Conservation (phyloP, 192 early-diverging fungal genomes). For the Coemansia sp. region DNA sequence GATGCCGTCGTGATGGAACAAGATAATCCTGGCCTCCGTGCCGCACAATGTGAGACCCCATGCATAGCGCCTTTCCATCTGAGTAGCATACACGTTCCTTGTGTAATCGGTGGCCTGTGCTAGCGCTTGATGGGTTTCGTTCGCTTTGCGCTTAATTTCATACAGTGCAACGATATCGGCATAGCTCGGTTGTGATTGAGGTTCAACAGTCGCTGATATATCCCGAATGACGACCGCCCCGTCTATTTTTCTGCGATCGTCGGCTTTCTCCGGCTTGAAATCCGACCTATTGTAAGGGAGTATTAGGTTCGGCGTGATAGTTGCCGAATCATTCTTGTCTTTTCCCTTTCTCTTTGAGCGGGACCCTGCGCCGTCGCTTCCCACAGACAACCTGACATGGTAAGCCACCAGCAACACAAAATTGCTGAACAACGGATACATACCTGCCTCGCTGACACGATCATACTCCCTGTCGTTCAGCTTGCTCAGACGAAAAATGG, state of each 20-base stretch:
- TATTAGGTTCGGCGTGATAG: background rate
- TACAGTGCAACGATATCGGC: background rate
- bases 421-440: background rate
- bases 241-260: background rate
- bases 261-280: constrained; percentile 1
- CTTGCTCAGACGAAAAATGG: background rate
- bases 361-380: too few relatives aligned
- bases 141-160: background rate
- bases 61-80: constrained; percentile 14
- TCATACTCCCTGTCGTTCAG: background rate
- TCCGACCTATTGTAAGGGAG: background rate
- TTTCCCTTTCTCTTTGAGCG: too few relatives aligned
- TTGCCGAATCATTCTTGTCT: too few relatives aligned
- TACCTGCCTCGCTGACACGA: background rate
- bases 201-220: background rate
- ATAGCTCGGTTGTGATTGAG: background rate
- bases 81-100: background rate
- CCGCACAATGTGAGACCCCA: constrained; percentile 16
- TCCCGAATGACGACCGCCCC: background rate
- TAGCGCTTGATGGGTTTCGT: background rate
- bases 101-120: constrained; percentile 5
- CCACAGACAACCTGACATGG: too few relatives aligned
- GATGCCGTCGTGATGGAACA: too few relatives aligned
- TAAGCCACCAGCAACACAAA: background rate
- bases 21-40: background rate